These are phyloP conservation scores for Fusarium albidum DNA, from an alignment of 2,329 filamentous ascomycete species.

Conservation along the genomic window DNA sequence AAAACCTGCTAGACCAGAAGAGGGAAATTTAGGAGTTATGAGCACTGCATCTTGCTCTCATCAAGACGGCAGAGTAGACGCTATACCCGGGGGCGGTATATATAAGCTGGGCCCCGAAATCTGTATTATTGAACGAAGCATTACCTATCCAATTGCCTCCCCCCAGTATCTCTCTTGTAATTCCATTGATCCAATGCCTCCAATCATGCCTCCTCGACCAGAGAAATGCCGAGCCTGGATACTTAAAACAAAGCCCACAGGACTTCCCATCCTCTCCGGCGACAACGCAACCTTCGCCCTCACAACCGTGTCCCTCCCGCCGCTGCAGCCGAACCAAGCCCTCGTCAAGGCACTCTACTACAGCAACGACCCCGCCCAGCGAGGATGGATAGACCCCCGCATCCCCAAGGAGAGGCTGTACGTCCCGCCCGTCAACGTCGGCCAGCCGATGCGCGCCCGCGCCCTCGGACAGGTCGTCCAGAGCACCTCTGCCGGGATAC, in stretches of 20 bases:
- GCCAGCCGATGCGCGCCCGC: constrained; percentile 2
- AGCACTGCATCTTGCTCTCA: too few relatives aligned
- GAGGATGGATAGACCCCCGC: neutral
- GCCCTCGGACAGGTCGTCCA: constrained; percentile 10
- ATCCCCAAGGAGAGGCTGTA: constrained; percentile 15
- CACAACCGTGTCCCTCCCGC: neutral
- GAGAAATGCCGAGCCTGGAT: too few relatives aligned
- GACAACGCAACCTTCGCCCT: constrained; percentile 6
- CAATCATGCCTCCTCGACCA: too few relatives aligned
- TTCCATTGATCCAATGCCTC: too few relatives aligned
- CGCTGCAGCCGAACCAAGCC: constrained; percentile 1
- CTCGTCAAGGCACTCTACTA: constrained; percentile 13
- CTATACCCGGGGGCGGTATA: too few relatives aligned
- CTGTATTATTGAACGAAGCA: too few relatives aligned
- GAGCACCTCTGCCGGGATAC: constrained; percentile 7
- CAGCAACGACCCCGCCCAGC: constrained; percentile 11
- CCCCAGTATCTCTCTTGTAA: too few relatives aligned
- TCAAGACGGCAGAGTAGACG: too few relatives aligned
- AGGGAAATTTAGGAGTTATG: too few relatives aligned
- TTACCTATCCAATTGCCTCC: too few relatives aligned
- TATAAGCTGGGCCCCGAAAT: too few relatives aligned
- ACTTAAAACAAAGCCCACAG: constrained; percentile 7
- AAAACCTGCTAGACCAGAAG: too few relatives aligned
- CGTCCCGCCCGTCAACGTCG: constrained; percentile 4
- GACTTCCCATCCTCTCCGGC: constrained; percentile 5